phyloP scores from a whole-genome alignment of 2,329 filamentous ascomycete genomes.

The Botrytis galanthina region DNA sequence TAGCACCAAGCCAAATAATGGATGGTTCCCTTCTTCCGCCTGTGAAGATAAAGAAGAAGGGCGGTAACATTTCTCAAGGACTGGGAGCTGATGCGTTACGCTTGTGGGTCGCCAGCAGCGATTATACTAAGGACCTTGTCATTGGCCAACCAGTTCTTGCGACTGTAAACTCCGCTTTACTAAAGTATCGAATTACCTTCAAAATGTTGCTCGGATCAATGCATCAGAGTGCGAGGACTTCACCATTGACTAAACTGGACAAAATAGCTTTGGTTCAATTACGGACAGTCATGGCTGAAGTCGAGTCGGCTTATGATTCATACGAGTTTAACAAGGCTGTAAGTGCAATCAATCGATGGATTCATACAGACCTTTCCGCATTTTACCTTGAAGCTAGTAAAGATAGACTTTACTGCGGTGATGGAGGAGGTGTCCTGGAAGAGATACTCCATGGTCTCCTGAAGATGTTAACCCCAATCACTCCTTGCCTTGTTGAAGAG shows the following conservation, averaged over 20 bases:
- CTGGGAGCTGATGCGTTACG: slow-evolving; percentile 85
- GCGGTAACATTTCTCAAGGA: slow-evolving; percentile 55
- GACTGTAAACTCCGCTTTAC: slow-evolving; percentile 70
- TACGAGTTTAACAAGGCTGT: slow-evolving; percentile 83
- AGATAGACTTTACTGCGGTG: slow-evolving; percentile 85
- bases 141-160: slow-evolving; percentile 77
- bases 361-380: slow-evolving; percentile 78
- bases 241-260: slow-evolving; percentile 60
- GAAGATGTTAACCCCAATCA: slow-evolving; percentile 76
- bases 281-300: slow-evolving; percentile 59
- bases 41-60: slow-evolving; percentile 43
- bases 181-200: slow-evolving; percentile 86
- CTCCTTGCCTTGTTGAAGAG: slow-evolving; percentile 82
- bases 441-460: slow-evolving; percentile 70
- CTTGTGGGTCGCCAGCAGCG: slow-evolving; percentile 86
- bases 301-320: slow-evolving; percentile 62
- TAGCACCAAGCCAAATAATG: slow-evolving; percentile 80
- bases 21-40: slow-evolving; percentile 74
- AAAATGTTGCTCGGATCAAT: slow-evolving; percentile 86
- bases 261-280: slow-evolving; percentile 77
- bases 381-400: slow-evolving; percentile 95
- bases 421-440: slow-evolving; percentile 61
- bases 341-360: slow-evolving; percentile 73
- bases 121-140: slow-evolving; percentile 85
- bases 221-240: slow-evolving; percentile 44